These are phyloP conservation scores for Dioscorea alata DNA, from an alignment of 106 monocot genomes.

Conservation along the genomic window DNA sequence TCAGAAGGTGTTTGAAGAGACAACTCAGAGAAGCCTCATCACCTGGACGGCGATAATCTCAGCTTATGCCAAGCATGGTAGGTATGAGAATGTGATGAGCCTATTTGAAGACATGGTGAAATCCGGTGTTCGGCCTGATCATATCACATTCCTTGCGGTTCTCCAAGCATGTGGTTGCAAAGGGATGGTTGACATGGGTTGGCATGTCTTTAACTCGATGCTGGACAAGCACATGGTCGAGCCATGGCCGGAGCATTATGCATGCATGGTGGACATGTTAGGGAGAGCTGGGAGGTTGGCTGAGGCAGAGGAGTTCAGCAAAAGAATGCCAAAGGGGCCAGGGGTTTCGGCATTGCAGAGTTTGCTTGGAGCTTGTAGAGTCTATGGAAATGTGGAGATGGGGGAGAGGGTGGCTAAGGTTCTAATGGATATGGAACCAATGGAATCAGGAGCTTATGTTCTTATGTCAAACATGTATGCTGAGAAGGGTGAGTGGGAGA, in stretches of 20 bases:
- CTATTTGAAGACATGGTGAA: slow-evolving; percentile 52
- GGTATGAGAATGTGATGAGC: slow-evolving; percentile 40
- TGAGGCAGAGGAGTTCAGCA: slow-evolving; percentile 58
- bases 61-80: slow-evolving; percentile 63
- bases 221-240: slow-evolving; percentile 22
- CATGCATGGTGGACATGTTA: slow-evolving; percentile 86
- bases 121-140: slow-evolving; percentile 46
- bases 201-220: slow-evolving; percentile 49
- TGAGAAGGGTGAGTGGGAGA: slow-evolving; percentile 76
- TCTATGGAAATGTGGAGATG: slow-evolving; percentile 61
- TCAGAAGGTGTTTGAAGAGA: slow-evolving; percentile 34
- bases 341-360: slow-evolving; percentile 77
- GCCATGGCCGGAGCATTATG: slow-evolving; percentile 78
- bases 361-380: slow-evolving; percentile 64
- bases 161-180: slow-evolving; percentile 70
- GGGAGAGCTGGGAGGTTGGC: slow-evolving; percentile 66
- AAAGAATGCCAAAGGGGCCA: slow-evolving; percentile 36
- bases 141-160: slow-evolving; percentile 54
- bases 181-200: slow-evolving; percentile 56
- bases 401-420: slow-evolving; percentile 50
- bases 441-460: slow-evolving; percentile 74
- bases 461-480: slow-evolving; percentile 83
- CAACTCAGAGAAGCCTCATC: slow-evolving; percentile 29
- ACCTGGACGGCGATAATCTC: slow-evolving; percentile 83
- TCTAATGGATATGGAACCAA: slow-evolving; percentile 52